phyloP scores from a whole-genome alignment of 2,329 filamentous ascomycete species.

The Penicillium sp. region DNA sequence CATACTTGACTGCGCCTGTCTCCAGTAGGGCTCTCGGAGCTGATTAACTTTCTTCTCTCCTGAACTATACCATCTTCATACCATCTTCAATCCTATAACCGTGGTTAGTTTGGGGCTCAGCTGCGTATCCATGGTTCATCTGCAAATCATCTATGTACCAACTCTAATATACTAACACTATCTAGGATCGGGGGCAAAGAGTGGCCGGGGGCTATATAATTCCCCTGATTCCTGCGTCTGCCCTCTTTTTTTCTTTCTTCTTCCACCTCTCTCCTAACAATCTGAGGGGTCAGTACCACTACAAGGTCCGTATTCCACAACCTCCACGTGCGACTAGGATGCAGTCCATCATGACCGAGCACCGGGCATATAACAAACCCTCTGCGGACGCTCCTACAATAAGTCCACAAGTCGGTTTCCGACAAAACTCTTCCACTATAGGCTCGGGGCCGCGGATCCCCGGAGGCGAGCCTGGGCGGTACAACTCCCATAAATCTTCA shows the following conservation, averaged over 20 bases:
- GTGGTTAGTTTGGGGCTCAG: not conserved
- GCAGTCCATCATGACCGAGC: not conserved
- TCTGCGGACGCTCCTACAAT: conserved; percentile 4
- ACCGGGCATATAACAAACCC: not conserved
- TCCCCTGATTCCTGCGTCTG: not conserved
- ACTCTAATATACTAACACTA: not conserved
- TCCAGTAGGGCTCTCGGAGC: not conserved
- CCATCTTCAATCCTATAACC: too few relatives aligned
- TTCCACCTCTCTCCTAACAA: conserved; percentile 1
- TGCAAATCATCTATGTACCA: not conserved
- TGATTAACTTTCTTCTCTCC: not conserved
- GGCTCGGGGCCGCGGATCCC: conserved; percentile 8
- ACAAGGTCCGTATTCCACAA: too few relatives aligned
- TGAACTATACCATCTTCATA: not conserved
- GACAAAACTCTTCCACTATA: conserved; percentile 2
- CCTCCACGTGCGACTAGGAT: not conserved
- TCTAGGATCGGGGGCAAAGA: not conserved
- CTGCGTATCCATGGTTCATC: not conserved
- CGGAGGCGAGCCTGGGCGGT: not conserved
- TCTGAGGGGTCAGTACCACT: not conserved
- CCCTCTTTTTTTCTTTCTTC: not conserved
- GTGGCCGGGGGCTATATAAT: not conserved
- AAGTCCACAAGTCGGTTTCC: conserved; percentile 2
- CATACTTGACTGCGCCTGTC: not conserved
- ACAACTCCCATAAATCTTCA: too few relatives aligned